phyloP scores from a whole-genome alignment of 139 green algal genomes.

The Coccomyxa sp. region DNA sequence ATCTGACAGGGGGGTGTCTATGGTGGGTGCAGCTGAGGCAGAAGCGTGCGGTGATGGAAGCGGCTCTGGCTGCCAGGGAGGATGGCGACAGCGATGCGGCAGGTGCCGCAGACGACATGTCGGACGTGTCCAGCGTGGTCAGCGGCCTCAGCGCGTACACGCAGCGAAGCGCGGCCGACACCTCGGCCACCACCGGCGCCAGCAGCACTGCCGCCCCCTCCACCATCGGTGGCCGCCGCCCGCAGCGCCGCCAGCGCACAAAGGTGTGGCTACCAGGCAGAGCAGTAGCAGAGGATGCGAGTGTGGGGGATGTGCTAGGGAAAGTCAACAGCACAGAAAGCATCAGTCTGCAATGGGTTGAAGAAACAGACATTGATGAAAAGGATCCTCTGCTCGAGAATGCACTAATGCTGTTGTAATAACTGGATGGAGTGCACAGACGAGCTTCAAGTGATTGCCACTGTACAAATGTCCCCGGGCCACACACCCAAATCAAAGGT shows the following conservation, averaged over 20 bases:
- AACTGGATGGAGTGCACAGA: too few species aligned
- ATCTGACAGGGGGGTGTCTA: too few species aligned
- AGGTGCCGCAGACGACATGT: slow-evolving; percentile 13
- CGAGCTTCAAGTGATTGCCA: too few species aligned
- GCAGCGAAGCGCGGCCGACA: slow-evolving; percentile 6
- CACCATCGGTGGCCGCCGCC: slow-evolving; percentile 36
- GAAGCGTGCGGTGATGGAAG: slow-evolving; percentile 47
- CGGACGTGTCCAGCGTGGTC: slow-evolving; percentile 37
- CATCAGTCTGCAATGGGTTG: too few species aligned
- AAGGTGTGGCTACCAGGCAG: slow-evolving; percentile 6
- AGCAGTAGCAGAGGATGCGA: slow-evolving; percentile 7
- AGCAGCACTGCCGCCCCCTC: slow-evolving; percentile 21
- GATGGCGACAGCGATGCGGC: slow-evolving; percentile 11
- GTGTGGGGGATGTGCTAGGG: not conserved
- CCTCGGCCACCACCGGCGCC: not conserved
- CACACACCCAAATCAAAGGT: too few species aligned
- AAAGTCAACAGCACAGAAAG: too few species aligned
- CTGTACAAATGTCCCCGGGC: too few species aligned
- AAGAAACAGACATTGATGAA: too few species aligned
- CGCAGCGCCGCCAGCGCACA: slow-evolving; percentile 18
- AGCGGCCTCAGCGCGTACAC: slow-evolving; percentile 52
- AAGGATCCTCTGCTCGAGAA: too few species aligned
- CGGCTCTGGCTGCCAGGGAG: slow-evolving; percentile 9
- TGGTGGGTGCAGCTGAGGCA: not conserved
- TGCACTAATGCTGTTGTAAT: too few species aligned